Conservation (phyloP, 106 monocot species). For the Allium sativum region DNA sequence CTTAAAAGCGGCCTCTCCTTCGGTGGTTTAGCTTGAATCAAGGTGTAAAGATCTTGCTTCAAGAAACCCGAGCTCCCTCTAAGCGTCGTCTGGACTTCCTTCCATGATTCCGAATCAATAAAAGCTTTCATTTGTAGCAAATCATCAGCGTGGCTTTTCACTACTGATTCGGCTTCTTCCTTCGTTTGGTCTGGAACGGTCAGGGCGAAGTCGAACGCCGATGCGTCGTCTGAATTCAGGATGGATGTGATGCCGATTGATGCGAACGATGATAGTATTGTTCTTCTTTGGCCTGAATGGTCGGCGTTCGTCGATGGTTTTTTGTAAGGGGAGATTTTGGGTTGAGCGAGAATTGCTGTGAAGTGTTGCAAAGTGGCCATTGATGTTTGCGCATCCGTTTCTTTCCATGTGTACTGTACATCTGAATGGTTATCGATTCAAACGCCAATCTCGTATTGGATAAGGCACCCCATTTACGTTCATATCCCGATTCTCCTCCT, state of each 20-base stretch:
- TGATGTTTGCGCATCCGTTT: not conserved
- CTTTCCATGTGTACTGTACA: not conserved
- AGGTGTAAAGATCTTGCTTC: conserved; percentile 68
- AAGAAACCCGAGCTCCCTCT: conserved; percentile 38
- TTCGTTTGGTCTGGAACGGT: conserved; percentile 43
- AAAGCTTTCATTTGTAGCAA: conserved; percentile 34
- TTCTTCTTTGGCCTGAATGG: conserved; percentile 2
- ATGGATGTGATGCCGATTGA: not conserved
- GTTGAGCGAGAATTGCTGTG: not conserved
- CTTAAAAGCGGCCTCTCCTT: conserved; percentile 32
- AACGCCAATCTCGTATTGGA: not conserved
- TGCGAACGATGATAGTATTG: conserved; percentile 8
- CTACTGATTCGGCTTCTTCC: conserved; percentile 42
- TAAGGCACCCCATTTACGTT: conserved; percentile 1
- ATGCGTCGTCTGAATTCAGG: conserved; percentile 1
- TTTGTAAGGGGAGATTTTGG: not conserved
- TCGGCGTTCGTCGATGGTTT: not conserved
- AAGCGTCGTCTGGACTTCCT: conserved; percentile 30
- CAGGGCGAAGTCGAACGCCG: conserved; percentile 28
- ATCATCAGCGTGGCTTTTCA: conserved; percentile 26
- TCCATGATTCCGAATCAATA: conserved; percentile 44
- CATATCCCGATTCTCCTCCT: not conserved
- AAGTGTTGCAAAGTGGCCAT: conserved; percentile 20
- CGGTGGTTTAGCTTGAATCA: conserved; percentile 43
- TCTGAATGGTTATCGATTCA: not conserved